Percentiles rank a stretch among this genome's conserved stretches.
phyloP scores from a whole-genome alignment of 169 alveolate species.

The Cryptosporidium felis region DNA sequence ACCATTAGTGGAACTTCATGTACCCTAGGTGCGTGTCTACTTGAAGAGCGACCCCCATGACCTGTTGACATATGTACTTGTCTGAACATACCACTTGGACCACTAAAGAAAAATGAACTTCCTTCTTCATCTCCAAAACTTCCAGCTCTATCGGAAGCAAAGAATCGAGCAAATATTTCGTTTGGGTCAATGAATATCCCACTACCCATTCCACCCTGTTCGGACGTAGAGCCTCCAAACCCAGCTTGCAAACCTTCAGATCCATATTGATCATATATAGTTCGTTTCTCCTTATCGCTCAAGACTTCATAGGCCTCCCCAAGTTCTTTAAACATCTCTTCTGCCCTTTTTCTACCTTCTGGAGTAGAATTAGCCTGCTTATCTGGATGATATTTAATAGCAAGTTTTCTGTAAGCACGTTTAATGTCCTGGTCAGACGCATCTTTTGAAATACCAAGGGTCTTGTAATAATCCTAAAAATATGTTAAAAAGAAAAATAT shows the following conservation, averaged over 20 bases:
- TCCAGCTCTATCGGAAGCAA: constrained; percentile 82
- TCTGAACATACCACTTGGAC: constrained; percentile 75
- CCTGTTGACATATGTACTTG: constrained; percentile 69
- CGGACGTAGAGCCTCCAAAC: constrained; percentile 53
- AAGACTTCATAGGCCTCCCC: constrained; percentile 77
- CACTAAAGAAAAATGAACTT: constrained; percentile 78
- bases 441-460: constrained; percentile 79
- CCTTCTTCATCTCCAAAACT: constrained; percentile 81
- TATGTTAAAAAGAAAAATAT: background rate
- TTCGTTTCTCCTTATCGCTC: constrained; percentile 80
- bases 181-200: constrained; percentile 84
- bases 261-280: constrained; percentile 76
- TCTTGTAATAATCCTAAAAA: constrained; percentile 73
- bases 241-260: constrained; percentile 78
- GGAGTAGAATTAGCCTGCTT: constrained; percentile 78
- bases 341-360: constrained; percentile 70
- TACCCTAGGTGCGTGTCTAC: constrained; percentile 73
- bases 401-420: constrained; percentile 88
- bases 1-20: constrained; percentile 85
- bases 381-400: constrained; percentile 88
- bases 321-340: constrained; percentile 68
- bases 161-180: constrained; percentile 82
- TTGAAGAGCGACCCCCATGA: constrained; percentile 12
- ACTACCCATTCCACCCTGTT: constrained; percentile 72
- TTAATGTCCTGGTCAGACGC: constrained; percentile 88